phyloP scores from a whole-genome alignment of 106 monocot genomes.

The Gastrodia elata region DNA sequence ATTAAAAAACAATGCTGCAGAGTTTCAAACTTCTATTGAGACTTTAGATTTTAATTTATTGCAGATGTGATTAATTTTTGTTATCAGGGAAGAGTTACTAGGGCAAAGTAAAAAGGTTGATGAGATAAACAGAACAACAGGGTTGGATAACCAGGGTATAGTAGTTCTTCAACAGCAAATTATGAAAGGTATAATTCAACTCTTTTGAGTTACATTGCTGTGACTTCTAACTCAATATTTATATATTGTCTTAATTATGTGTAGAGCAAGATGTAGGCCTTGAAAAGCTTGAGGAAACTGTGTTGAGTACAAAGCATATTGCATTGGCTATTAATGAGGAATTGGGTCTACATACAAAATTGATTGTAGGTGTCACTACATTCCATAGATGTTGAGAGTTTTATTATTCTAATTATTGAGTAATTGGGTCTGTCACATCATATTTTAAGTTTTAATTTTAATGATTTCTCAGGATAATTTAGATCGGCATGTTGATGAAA shows the following conservation, averaged over 20 bases:
- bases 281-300: slow-evolving; percentile 71
- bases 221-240: not conserved
- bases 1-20: not conserved
- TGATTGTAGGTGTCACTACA: slow-evolving; percentile 44
- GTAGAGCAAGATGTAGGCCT: slow-evolving; percentile 89
- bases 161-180: slow-evolving; percentile 69
- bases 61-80: not conserved
- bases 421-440: not conserved
- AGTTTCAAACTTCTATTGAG: not conserved
- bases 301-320: slow-evolving; percentile 83
- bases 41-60: not conserved
- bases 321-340: slow-evolving; percentile 88
- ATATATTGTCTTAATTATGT: not conserved
- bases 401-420: not conserved
- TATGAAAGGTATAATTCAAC: slow-evolving; percentile 39
- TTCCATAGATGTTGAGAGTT: not conserved
- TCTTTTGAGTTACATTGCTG: not conserved
- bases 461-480: slow-evolving; percentile 25
- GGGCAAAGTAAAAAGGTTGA: slow-evolving; percentile 35
- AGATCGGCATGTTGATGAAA: slow-evolving; percentile 24
- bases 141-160: slow-evolving; percentile 66
- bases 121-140: slow-evolving; percentile 48
- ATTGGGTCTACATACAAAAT: slow-evolving; percentile 69
- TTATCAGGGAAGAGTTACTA: slow-evolving; percentile 49
- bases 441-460: not conserved